Base-by-base conservation (phyloP, 1,284 basidiomycete species). In the Xerocomus amazonicus region DNA sequence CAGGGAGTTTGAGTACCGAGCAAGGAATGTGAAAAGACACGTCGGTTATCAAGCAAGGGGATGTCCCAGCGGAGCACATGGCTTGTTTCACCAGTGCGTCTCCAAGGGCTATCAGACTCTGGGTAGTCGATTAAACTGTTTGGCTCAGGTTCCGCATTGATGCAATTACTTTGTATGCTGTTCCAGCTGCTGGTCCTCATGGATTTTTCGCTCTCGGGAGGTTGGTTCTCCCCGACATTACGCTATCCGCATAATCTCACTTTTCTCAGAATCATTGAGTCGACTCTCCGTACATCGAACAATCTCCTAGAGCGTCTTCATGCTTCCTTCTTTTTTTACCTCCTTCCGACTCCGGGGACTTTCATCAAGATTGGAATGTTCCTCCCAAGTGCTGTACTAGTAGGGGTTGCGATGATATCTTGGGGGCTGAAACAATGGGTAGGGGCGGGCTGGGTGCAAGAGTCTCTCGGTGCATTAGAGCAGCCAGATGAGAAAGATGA, bases 241-340 rank as follows among this genome's bases (percentile, higher is more conserved):
- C 34, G 27, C 31, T 12, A 1, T 43, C 40, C 29, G 9, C 28
- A 23, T 39, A 36, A 45, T 44, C 19, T 23, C 36, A 38, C n/a
- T 31, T 42, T 16, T 38, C 34, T 34, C 55, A 92, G 90, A 38
- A 77, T 85, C 36, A 63, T 95, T 37, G 95, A 97, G 70, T 92
- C 90, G 1, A 86, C 88, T 10, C 73, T 96, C 32, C 81, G 94
- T 49, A 91, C 92, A 9, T 82, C 85, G 65, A 97, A 96, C 70
- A 97, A 97, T 64, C 78, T 97, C 7, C 78, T 97, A 10, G 94
- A 97, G 65, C 83, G 94, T 12, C 81, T 97, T 19, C 94, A 97
- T 66, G 93, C 94, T 5, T 95, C 92, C 1, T 94, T 95, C 71
- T 96, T 97, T 74, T 93, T 97, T 71, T 97, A 94, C 71, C 77